Evolutionary conservation across 176 grass and related monocot species (phyloP).

Genomic region (Ampelocalamus luodianensis): DNA sequence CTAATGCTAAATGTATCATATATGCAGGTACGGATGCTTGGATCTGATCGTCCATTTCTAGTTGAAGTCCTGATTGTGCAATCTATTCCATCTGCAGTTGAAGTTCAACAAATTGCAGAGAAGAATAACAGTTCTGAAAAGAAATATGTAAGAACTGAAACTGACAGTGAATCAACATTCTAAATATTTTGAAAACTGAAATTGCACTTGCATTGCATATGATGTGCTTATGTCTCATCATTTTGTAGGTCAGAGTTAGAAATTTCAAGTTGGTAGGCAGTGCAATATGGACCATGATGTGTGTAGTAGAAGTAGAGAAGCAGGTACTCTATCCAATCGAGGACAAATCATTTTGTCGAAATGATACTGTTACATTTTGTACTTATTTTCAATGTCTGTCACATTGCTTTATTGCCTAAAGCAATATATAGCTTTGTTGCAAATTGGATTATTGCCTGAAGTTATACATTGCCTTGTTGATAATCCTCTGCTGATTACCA

Average conservation of each 20-base stretch:
- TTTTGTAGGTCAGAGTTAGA: slow-evolving; percentile 70
- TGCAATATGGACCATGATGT: slow-evolving; percentile 94
- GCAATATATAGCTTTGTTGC: too few relatives aligned
- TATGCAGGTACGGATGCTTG: too few relatives aligned
- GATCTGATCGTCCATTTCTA: too few relatives aligned
- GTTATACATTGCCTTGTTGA: slow-evolving; percentile 1
- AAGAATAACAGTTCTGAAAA: slow-evolving; percentile 74
- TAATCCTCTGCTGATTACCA: background rate
- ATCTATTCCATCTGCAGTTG: too few relatives aligned
- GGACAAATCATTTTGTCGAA: slow-evolving; percentile 19
- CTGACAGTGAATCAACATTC: slow-evolving; percentile 6
- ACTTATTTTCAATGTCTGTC: background rate
- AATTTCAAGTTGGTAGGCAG: slow-evolving; percentile 78
- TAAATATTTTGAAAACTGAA: background rate
- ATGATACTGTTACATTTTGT: slow-evolving; percentile 9
- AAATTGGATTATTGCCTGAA: slow-evolving; percentile 3
- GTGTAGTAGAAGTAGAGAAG: slow-evolving; percentile 95
- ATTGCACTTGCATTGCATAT: slow-evolving; percentile 30
- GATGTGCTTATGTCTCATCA: slow-evolving; percentile 7
- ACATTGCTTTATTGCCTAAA: background rate
- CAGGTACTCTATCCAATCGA: slow-evolving; percentile 55
- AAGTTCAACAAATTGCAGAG: too few relatives aligned
- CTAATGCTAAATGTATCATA: too few relatives aligned
- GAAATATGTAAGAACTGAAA: slow-evolving; percentile 70
- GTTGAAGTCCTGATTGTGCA: too few relatives aligned